Base-by-base conservation (phyloP, 495 filamentous ascomycete species). In the Xylaria sp. region DNA sequence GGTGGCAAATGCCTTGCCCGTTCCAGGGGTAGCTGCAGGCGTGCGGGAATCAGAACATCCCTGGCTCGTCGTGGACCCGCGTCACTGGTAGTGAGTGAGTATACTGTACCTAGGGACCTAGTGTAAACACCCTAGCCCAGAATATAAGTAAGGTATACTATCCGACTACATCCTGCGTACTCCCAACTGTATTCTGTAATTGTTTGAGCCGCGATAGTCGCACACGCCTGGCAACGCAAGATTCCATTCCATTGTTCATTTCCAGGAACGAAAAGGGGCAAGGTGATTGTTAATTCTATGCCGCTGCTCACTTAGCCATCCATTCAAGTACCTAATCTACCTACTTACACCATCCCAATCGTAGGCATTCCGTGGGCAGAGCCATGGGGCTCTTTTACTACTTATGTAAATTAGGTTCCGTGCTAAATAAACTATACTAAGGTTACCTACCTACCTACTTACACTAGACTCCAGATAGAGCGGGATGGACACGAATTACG, bases 21-120 rank as follows among this genome's bases (percentile, higher is more conserved):
- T 62, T 62, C 19, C 59, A 62, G 59, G 59, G 59, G 59, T 62
- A 62, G 59, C 59, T 62, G 58, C 58, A 43, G 58, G 37, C 57
- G 24, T 61, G 58, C 8, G 35, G 35, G 3, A 61, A 43, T 43
- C 58, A 61, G 26, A 46, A 50, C 29, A 59, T 14, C 33, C 40
- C 61, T 46, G 41, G 21, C 35, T 63, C 11, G 14, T 41, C 35
- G 61, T 43, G 17, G 61, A 65, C 61, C 61, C 61, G 61, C 61
- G 62, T 65, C 29, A 50, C 19, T 29, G 44, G 62, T 48, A 65
- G 5, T 21, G 4, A 3, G 35, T 37, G 8, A 4, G 35, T 50
- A 31, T n/a, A n/a, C n/a, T n/a, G n/a, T n/a, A n/a, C n/a, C n/a
- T n/a, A n/a, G n/a, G n/a, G n/a, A n/a, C 43, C 24, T 8, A 12